phyloP scores from a whole-genome alignment of 148 eudicot genomes.

The Selenicereus undatus region DNA sequence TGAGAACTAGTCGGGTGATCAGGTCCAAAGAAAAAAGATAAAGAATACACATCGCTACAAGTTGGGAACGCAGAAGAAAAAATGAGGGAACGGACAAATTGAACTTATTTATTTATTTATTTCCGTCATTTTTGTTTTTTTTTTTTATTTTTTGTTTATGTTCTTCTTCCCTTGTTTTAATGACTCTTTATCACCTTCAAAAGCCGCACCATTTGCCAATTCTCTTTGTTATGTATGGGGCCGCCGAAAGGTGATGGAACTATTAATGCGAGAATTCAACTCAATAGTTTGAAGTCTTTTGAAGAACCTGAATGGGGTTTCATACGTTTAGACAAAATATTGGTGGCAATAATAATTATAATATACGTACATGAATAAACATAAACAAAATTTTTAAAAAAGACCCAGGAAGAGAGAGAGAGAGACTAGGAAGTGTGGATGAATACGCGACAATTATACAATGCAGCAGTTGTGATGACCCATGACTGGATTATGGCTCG shows the following conservation, averaged over 20 bases:
- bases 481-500: too few relatives aligned
- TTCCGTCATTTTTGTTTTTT: background rate
- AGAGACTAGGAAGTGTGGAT: too few relatives aligned
- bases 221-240: background rate
- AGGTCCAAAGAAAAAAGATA: too few relatives aligned
- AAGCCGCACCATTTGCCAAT: slow-evolving; percentile 11
- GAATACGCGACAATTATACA: too few relatives aligned
- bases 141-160: background rate
- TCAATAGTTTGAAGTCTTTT: slow-evolving; percentile 18
- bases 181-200: slow-evolving; percentile 19
- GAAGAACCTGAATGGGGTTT: background rate
- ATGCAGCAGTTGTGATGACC: too few relatives aligned
- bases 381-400: too few relatives aligned
- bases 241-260: slow-evolving; percentile 15
- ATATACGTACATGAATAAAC: background rate
- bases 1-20: background rate
- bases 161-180: too few relatives aligned
- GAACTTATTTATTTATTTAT: background rate
- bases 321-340: slow-evolving; percentile 4
- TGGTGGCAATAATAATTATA: background rate
- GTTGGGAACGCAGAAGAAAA: background rate
- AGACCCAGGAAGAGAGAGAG: too few relatives aligned
- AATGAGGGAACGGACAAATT: background rate
- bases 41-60: slow-evolving; percentile 8
- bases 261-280: background rate